Base-by-base conservation (phyloP, 306 rosid genomes). In the Trifolium repens region DNA sequence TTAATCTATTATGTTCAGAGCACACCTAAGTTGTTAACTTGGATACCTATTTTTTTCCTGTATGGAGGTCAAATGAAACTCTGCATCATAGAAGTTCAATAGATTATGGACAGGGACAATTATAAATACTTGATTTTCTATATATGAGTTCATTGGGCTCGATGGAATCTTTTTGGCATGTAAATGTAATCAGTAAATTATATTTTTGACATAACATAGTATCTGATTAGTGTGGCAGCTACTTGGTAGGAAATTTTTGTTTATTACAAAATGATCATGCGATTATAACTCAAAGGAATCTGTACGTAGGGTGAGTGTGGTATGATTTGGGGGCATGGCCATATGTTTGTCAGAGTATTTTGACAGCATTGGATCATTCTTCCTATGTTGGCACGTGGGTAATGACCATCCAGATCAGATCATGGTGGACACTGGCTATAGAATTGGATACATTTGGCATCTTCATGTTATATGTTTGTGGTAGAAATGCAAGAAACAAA, bases 381-480 rank as follows among this genome's bases (percentile, higher is more conserved):
- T 76, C 57, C 63, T 81, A 32, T 39, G 74, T 35, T 65, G 57
- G 71, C 81, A 81, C 74, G 78, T 81, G 84, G 73, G 73, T 43
- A 53, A 61, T 81, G 73, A 44, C 69, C 62, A 62, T 53, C 64
- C 72, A 65, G 46, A 81, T 81, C 81, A 70, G 72, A 72, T 71
- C 79, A 60, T 81, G 53, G 42, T 9, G 19, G 64, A 7, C 22
- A 42, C 5, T 24, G 60, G 77, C 53, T 69, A n/a, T 71, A 71
- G 9, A 74, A 62, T 63, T 71, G 40, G 65, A 71, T 72, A 52
- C 75, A 57, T 72, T 81, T 77, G 79, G 71, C 71, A 81, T 77
- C 75, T 76, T 55, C 82, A 72, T 46, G 35, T 69, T 65, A 16
- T 69, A 54, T 37, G 17, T 50, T 50, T 50, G 1, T 50, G 10